Base-by-base conservation (phyloP, 1,284 basidiomycete genomes). In the Pascua guehoae region DNA sequence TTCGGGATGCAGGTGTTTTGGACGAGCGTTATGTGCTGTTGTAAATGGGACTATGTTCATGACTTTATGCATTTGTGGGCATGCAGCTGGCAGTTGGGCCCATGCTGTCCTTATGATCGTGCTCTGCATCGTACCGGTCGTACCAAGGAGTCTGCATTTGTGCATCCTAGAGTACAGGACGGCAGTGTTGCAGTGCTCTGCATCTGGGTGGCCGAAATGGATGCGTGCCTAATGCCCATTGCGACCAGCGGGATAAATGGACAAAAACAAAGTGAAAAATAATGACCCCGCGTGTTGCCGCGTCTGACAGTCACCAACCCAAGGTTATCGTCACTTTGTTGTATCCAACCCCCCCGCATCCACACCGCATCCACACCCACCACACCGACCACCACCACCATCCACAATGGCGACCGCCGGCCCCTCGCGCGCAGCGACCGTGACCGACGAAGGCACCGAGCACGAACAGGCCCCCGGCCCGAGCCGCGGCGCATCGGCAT, bases 21-120 rank as follows among this genome's bases (percentile, higher is more conserved):
- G 72, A 76, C 45, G 67, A 72, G 57, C 51, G 54, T 42, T 76
- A 64, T 60, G 66, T 67, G 5, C 56, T 73, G 60, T 61, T 72
- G 38, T 70, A 57, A 47, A n/a, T 18, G 37, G 15, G 41, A 43
- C n/a, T 3, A 43, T 9, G 47, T 17, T 38, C 39, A 10, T 37
- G 47, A 36, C 17, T 12, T 17, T 12, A 47, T 47, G 36, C 47
- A 47, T 47, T 16, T 39, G 11, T 11, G 2, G n/a, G 32, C 18
- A 47, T 47, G n/a, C 17, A 12, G 24, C 24, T 32, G 24, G 24
- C 24, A 32, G 24, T 3, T 32, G 24, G 24, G 24, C 7, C 24
- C 24, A 32, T 32, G 24, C 24, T 32, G 24, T 32, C n/a, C 47
- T 47, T 17, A 48, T 48, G 24, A 32, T 32, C 24, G 4, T 32